Percentiles rank a stretch among this genome's conserved stretches.
Evolutionary conservation across 2,329 filamentous ascomycete species (phyloP).

Genomic region (Cucurbitaria berberidis): DNA sequence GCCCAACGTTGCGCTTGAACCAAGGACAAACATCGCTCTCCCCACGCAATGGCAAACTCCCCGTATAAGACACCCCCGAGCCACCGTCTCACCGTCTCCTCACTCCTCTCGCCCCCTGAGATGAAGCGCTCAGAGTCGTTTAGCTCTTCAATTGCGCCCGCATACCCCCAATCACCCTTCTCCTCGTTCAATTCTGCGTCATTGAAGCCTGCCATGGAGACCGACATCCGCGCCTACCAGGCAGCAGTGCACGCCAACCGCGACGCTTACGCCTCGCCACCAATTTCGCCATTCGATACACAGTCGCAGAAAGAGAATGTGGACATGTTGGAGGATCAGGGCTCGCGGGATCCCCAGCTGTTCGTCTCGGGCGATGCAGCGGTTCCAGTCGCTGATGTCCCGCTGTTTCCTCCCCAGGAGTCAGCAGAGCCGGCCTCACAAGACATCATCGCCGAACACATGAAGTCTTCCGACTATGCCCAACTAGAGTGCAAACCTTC

Average conservation of each 20-base stretch:
- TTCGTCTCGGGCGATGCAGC: constrained; percentile 38
- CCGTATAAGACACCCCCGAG: constrained; percentile 35
- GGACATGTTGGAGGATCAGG: constrained; percentile 34
- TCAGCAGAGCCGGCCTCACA: constrained; percentile 28
- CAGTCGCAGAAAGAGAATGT: constrained; percentile 47
- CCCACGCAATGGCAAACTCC: constrained; percentile 37
- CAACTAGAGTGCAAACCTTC: constrained; percentile 38
- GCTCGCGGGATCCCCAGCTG: constrained; percentile 45
- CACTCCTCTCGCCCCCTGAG: constrained; percentile 51
- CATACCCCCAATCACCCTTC: constrained; percentile 29
- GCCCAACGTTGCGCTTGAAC: constrained; percentile 8
- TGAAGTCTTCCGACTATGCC: constrained; percentile 41
- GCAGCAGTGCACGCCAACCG: constrained; percentile 31
- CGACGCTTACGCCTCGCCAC: constrained; percentile 47
- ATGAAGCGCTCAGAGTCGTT: constrained; percentile 50
- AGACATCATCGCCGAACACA: constrained; percentile 43
- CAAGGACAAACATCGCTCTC: constrained; percentile 28
- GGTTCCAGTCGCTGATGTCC: constrained; percentile 40
- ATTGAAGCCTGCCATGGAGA: constrained; percentile 27
- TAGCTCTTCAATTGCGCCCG: constrained; percentile 38
- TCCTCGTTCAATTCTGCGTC: constrained; percentile 37
- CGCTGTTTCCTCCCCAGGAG: constrained; percentile 47
- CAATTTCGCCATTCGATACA: constrained; percentile 48
- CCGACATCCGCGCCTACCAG: constrained; percentile 24
- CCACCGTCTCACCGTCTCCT: constrained; percentile 46